Evolutionary conservation across 2,329 filamentous ascomycete genomes (phyloP).

Genomic region (Stenocarpella maydis): DNA sequence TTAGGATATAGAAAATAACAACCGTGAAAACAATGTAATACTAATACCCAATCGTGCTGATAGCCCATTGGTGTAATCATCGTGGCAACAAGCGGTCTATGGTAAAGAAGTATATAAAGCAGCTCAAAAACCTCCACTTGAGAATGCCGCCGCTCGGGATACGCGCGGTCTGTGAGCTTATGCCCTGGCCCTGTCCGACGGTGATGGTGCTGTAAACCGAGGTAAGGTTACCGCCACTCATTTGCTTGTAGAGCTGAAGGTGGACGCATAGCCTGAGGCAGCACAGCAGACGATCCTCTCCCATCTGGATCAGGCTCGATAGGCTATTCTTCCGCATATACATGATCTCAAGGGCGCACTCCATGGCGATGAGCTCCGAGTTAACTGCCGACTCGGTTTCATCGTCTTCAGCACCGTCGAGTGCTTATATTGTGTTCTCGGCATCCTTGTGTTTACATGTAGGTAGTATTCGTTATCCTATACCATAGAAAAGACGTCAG

Average conservation of each 20-base stretch:
- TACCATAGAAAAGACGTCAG: background rate
- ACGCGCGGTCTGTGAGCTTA: slow-evolving; percentile 47
- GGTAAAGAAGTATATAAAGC: slow-evolving; percentile 56
- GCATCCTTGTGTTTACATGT: too few species aligned
- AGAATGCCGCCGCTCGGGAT: slow-evolving; percentile 56
- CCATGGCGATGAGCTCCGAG: slow-evolving; percentile 56
- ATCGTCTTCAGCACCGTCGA: too few species aligned
- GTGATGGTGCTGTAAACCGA: slow-evolving; percentile 55
- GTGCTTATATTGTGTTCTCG: too few species aligned
- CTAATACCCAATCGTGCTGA: slow-evolving; percentile 58
- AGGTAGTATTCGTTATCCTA: slow-evolving; percentile 15
- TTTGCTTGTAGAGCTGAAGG: slow-evolving; percentile 44
- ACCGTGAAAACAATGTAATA: slow-evolving; percentile 60
- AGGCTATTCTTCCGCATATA: slow-evolving; percentile 47
- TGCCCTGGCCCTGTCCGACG: slow-evolving; percentile 50
- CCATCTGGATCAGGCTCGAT: slow-evolving; percentile 55
- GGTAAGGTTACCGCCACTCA: slow-evolving; percentile 54
- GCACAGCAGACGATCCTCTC: slow-evolving; percentile 58
- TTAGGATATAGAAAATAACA: slow-evolving; percentile 53
- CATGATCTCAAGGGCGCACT: slow-evolving; percentile 56
- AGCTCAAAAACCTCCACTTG: slow-evolving; percentile 64
- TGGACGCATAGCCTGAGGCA: slow-evolving; percentile 47
- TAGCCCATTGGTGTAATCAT: slow-evolving; percentile 56
- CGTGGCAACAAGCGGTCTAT: slow-evolving; percentile 56
- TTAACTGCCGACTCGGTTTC: slow-evolving; percentile 38